phyloP scores from a whole-genome alignment of 495 filamentous ascomycete species.

The Hyphodiscus hymeniophilus region DNA sequence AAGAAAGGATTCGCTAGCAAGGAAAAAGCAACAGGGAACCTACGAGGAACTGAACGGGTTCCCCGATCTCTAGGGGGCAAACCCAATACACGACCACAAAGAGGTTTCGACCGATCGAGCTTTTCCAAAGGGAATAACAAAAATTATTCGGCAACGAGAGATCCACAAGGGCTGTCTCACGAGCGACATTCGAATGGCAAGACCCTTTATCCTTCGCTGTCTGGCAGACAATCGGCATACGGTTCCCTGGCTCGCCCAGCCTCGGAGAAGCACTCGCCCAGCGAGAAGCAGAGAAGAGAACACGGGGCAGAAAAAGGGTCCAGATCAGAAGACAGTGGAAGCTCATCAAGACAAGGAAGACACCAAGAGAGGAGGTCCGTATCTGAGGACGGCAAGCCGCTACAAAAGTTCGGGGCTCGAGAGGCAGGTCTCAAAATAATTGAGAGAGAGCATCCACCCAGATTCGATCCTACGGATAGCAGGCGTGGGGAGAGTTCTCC shows the following conservation, averaged over 20 bases:
- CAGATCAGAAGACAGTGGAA: too few relatives aligned
- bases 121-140: too few relatives aligned
- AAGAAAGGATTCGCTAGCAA: neutral
- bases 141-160: too few relatives aligned
- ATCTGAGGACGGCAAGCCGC: slow-evolving; percentile 2
- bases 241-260: too few relatives aligned
- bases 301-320: too few relatives aligned
- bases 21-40: neutral
- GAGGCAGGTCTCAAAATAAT: neutral
- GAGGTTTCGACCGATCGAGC: too few relatives aligned
- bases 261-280: too few relatives aligned
- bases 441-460: neutral
- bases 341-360: too few relatives aligned
- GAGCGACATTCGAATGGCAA: neutral
- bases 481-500: neutral
- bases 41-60: too few relatives aligned
- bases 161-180: neutral
- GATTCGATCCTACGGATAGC: neutral
- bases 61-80: too few relatives aligned
- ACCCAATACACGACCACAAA: too few relatives aligned
- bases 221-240: neutral
- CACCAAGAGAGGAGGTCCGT: neutral
- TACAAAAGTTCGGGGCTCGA: neutral
- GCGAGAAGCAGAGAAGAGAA: too few relatives aligned
- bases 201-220: neutral